Conservation (phyloP, 2,329 filamentous ascomycete species). For the Microcera coccophila region DNA sequence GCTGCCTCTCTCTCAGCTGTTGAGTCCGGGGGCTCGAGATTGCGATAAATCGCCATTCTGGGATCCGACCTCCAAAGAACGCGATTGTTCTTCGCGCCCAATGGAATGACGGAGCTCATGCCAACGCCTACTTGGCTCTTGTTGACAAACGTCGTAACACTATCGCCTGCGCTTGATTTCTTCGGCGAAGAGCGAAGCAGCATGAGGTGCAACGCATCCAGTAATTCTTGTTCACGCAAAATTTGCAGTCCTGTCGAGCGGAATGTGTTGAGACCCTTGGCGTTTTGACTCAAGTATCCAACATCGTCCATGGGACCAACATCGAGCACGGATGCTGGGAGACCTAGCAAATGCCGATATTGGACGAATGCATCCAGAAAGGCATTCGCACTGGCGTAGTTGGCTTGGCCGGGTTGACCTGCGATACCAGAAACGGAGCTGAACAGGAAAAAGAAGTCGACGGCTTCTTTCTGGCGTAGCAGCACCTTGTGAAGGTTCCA, state of each 20-base stretch:
- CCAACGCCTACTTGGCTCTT: neutral
- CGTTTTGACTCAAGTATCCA: neutral
- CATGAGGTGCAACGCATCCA: neutral
- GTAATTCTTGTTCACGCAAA: neutral
- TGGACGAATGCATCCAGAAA: slow-evolving; percentile 38
- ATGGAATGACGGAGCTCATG: neutral
- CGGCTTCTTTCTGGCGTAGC: neutral
- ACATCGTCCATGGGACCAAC: neutral
- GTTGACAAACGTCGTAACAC: neutral
- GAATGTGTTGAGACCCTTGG: neutral
- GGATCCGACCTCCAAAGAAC: neutral
- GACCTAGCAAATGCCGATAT: slow-evolving; percentile 23
- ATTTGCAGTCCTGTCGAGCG: neutral
- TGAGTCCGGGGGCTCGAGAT: neutral
- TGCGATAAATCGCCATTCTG: neutral
- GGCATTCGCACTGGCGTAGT: slow-evolving; percentile 41
- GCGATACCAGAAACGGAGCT: slow-evolving; percentile 32
- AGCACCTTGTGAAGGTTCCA: slow-evolving; percentile 31
- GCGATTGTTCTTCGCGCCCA: neutral
- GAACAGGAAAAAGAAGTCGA: slow-evolving; percentile 37
- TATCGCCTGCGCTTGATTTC: too few species aligned
- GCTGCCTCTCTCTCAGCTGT: too few species aligned
- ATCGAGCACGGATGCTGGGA: neutral
- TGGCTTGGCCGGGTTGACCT: slow-evolving; percentile 34
- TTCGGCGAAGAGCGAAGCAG: too few species aligned